Evolutionary conservation across 176 grass and related monocot genomes (phyloP), one percentile per base, ranked within the genome.

Genomic region (Oryza glumipatula): DNA sequence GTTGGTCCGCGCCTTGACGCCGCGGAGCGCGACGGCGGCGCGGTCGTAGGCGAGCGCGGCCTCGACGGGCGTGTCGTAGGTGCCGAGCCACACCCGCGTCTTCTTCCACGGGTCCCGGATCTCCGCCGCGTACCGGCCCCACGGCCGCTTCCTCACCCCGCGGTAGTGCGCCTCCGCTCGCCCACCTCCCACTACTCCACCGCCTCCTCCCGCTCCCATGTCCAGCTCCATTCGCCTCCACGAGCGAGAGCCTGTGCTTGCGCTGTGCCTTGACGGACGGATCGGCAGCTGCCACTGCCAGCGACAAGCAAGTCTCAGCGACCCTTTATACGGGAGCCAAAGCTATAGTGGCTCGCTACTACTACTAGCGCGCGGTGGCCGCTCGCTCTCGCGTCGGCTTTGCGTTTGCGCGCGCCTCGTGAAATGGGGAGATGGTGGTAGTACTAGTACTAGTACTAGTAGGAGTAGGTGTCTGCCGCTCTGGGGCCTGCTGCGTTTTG

Each of bases 61-160:
- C 69, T 98, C 96, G 9, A 91, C 93, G 44, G 96, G 91, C 0
- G 93, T 94, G 85, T 98, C 96, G 74, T 94, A 98, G 70, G 96
- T 98, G 54, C 96, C 96, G 3, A 98, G 96, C 96, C 96, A 98
- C 67, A 95, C 93, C 58, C 96, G 86, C 35, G 91, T 94, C 88
- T 98, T 98, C 83, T 93, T 87, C 93, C 93, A 95, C 7, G 96
- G 96, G 65, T 98, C 96, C 0, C 96, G 87, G 84, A 98, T 98
- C 96, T 98, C 96, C 51, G 96, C 96, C 51, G 96, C 96, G 70
- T 95, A 98, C 70, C 96, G 48, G 1, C 96, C 96, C 96, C 96
- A 98, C 70, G 96, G 96, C 74, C 96, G 77, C 93, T 89, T 98
- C 60, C 96, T 35, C 54, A 98, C 96, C 0, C 96, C 96, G 73